Base-by-base conservation (phyloP, 208 protist genomes). In the Acanthamoeba castellanii region DNA sequence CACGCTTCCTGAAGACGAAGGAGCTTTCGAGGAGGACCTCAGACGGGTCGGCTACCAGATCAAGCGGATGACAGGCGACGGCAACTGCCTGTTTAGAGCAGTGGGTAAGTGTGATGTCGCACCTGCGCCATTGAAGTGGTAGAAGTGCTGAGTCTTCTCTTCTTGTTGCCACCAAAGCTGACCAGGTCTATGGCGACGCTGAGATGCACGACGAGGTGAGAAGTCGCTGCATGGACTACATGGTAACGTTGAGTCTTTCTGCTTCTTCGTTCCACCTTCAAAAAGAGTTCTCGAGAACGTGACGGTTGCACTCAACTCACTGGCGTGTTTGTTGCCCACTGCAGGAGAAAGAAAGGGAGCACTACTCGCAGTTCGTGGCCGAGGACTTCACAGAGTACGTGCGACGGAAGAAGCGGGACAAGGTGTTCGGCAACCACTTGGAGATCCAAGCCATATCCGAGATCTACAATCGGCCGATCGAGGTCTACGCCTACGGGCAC, bases 61-160 rank as follows among this genome's bases (percentile, higher is more conserved):
- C 8, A 72, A 61, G 47, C 59, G 89, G 27, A 93, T 93, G 89
- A 81, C n/a, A 9, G 89, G 89, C 64, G 96, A 97, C 94, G 96
- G 96, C 30, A 97, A 97, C 84, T 97, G 96, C 92, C 85, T 97
- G 25, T 97, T 97, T 68, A 76, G 96, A 68, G 81, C 96, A 34
- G 87, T 96, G 52, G 96, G 92, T 96, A 91, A 45, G 37, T 27
- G 1, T 72, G 13, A 9, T 72, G 37, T 30, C 25, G 18, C 18
- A 32, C 27, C 20, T 27, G 8, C 34, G 22, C 76, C 25, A 59
- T 37, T 59, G 90, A n/a, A 27, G 34, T 61, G 25, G 14, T 94
- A 6, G 27, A 0, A 30, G 4, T 34, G 45, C n/a, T 47, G 27
- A 76, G 5, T 30, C 22, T 50, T 95, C 30, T 37, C 25, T 37